Evolutionary conservation across 2,329 filamentous ascomycete genomes (phyloP), one percentile per base, ranked within the genome.

Genomic region (Trichophyton rubrum): DNA sequence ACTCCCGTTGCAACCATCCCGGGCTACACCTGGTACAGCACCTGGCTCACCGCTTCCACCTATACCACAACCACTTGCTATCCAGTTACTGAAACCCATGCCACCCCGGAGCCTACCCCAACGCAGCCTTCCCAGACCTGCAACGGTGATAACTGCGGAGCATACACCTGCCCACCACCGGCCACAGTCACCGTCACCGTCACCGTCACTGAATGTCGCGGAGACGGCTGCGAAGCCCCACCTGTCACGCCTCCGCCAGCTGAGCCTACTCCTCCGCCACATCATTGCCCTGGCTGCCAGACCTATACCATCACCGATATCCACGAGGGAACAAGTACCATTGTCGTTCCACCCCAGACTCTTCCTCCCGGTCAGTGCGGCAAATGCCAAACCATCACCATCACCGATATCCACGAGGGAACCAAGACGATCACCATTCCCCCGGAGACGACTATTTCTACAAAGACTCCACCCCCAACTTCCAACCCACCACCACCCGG

Each of bases 21-120:
- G 20, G 64, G 66, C 20, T 67, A 64, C 41, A 73, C 71, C n/a
- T 70, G 64, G 62, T 73, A 71, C 64, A 69, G 68, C 55, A 70
- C 70, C 11, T 73, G 67, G 66, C 59, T 72, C 27, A 70, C 68
- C 1, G 27, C 58, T n/a, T 53, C 45, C 22, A 35, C 47, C 35
- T 60, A 67, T 45, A 68, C 66, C 11, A 71, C 70, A 22, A 71
- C 69, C 7, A 67, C 68, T 6, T 68, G 67, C 65, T 70, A 68
- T 59, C 65, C 69, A n/a, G 62, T 67, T 38, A 64, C 63, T 15
- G 61, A 61, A 6, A 63, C 61, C 13, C 35, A 43, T 11, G 35
- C 61, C 5, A 33, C 59, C 49, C 56, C 51, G 40, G 24, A 33
- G 30, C 24, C 45, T 27, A 53, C 49, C 38, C 62, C 59, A 57